Evolutionary conservation across 2,329 filamentous ascomycete species (phyloP).

Genomic region (Calonectria pseudoturangicola): DNA sequence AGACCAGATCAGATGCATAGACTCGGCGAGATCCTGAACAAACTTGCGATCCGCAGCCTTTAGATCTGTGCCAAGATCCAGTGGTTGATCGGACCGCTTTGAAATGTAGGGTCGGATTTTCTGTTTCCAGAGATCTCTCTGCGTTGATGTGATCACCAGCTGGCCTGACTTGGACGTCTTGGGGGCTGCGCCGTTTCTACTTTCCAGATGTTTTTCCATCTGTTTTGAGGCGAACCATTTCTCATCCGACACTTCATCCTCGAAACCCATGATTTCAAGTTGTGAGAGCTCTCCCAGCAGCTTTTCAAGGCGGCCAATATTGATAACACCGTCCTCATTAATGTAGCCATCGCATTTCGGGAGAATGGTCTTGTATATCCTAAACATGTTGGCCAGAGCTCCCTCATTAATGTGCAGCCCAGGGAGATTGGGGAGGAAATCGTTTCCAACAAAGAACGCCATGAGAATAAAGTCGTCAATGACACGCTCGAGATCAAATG

Average conservation of each 20-base stretch:
- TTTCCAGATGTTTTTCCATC: conserved; percentile 76
- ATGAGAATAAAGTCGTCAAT: conserved; percentile 99
- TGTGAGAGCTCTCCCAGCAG: conserved; percentile 90
- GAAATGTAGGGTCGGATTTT: conserved; percentile 89
- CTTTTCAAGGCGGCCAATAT: conserved; percentile 84
- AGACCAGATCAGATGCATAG: conserved; percentile 74
- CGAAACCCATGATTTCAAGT: conserved; percentile 94
- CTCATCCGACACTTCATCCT: conserved; percentile 90
- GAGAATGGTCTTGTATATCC: conserved; percentile 93
- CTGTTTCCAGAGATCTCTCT: conserved; percentile 87
- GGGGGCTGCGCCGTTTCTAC: conserved; percentile 75
- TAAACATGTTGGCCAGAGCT: conserved; percentile 97
- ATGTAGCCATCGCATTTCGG: conserved; percentile 94
- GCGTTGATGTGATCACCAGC: conserved; percentile 84
- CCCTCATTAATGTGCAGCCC: conserved; percentile 99
- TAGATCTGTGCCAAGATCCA: conserved; percentile 84
- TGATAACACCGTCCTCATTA: conserved; percentile 95
- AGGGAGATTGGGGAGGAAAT: conserved; percentile 97
- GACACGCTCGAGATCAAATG: conserved; percentile 94
- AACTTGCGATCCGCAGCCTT: conserved; percentile 94
- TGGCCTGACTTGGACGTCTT: conserved; percentile 74
- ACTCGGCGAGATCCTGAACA: conserved; percentile 87
- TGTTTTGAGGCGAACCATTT: conserved; percentile 95
- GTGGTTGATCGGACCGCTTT: conserved; percentile 76
- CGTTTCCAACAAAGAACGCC: conserved; percentile 99